phyloP scores from a whole-genome alignment of 768 basidiomycete species.

The Tulasnella sp. region DNA sequence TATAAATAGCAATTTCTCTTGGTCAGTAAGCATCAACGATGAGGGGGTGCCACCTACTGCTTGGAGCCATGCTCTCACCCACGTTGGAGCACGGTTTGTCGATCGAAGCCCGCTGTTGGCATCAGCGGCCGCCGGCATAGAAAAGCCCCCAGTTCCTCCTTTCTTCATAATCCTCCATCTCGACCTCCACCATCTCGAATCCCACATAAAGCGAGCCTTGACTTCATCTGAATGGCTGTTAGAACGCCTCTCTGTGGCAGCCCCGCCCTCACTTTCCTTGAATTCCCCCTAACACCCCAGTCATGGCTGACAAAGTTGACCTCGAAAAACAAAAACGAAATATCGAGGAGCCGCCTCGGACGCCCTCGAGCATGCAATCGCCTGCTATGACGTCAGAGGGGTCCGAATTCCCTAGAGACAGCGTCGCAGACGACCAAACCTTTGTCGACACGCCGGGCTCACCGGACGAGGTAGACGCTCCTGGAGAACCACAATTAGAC shows the following conservation, averaged over 20 bases:
- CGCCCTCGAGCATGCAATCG: not conserved
- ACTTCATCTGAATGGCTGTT: not conserved
- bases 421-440: slow-evolving; percentile 27
- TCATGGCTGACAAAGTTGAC: not conserved
- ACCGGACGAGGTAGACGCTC: not conserved
- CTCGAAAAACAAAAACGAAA: not conserved
- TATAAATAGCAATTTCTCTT: not conserved
- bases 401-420: slow-evolving; percentile 8
- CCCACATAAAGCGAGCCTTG: not conserved
- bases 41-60: not conserved
- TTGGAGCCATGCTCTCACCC: not conserved
- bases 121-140: slow-evolving; percentile 1
- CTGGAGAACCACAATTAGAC: not conserved
- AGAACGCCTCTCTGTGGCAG: not conserved
- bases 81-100: not conserved
- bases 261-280: not conserved
- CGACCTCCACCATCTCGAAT: not conserved
- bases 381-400: not conserved
- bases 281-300: not conserved
- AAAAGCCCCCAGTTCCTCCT: not conserved
- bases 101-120: not conserved
- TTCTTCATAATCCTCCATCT: not conserved
- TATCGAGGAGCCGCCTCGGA: not conserved
- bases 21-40: not conserved
- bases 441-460: not conserved